Base-by-base conservation (phyloP, 495 filamentous ascomycete genomes). In the Annulohypoxylon stygium region DNA sequence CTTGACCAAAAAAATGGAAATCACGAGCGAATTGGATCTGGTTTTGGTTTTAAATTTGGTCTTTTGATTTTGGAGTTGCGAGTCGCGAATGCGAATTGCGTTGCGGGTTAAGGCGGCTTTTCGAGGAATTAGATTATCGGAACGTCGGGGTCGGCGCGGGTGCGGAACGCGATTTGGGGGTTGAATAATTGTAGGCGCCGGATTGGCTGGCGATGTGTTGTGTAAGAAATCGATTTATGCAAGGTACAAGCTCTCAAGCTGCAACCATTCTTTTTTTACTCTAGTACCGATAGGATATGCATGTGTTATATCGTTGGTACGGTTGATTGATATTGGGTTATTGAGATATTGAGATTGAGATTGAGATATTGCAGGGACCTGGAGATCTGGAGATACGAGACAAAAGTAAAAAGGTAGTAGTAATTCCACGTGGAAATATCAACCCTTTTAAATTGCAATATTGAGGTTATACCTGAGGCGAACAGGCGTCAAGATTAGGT, bases 191-290 rank as follows among this genome's bases (percentile, higher is more conserved):
- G 20, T 50, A 26, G 67, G 16, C 41, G 63, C 74, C 67, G 67
- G 72, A 70, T 75, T 70, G 72, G 72, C 54, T 60, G 64, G 61
- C 16, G 33, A 37, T 16, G n/a, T 33, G 14, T 20, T 18, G 9
- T 12, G 23, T 25, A 10, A n/a, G 57, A 55, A 50, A 67, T 69
- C 61, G 70, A 51, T 79, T 51, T 76, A 77, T 79, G 77, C 77
- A 79, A 79, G 77, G 75, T 79, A 79, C 75, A 26, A 61, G 47
- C 73, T 72, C 77, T 77, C 75, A 26, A 61, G 47, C 73, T 75
- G 70, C 70, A 79, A 77, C 73, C 70, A 65, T 72, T 67, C 43
- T 73, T 43, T 43, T 43, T 43, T 43, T 43, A 43, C 39, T 43
- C 58, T 66, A 69, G 30, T 70, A 41, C 36, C 57, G 57, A 59